These are phyloP conservation scores for Circinella minor DNA, from an alignment of 371 early-diverging fungal species.

Conservation along the genomic window DNA sequence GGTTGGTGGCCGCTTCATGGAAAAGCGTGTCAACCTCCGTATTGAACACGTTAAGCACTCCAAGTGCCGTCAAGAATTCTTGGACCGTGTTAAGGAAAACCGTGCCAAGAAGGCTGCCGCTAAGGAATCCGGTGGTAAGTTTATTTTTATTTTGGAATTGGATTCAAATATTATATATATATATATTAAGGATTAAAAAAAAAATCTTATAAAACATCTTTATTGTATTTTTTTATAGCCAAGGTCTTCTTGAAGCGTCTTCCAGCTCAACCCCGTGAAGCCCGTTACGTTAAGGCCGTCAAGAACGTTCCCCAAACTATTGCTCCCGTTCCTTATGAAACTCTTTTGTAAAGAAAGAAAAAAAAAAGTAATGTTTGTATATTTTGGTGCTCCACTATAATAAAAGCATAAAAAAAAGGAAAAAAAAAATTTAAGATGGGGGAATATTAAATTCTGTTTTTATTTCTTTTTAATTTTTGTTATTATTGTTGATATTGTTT, in stretches of 20 bases:
- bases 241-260: slow-evolving; percentile 89
- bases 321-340: slow-evolving; percentile 95
- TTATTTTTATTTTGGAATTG: neutral
- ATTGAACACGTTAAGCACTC: slow-evolving; percentile 99
- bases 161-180: neutral
- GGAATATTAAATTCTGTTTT: too few species aligned
- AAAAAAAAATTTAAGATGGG: too few species aligned
- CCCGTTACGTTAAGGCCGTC: slow-evolving; percentile 88
- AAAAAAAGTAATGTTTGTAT: neutral
- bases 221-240: slow-evolving; percentile 35
- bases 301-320: slow-evolving; percentile 93
- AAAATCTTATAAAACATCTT: neutral
- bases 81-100: slow-evolving; percentile 97
- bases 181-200: too few species aligned
- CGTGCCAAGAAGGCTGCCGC: slow-evolving; percentile 86
- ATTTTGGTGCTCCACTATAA: neutral
- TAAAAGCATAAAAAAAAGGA: slow-evolving; percentile 6
- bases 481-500: neutral
- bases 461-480: too few species aligned
- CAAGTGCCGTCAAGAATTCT: slow-evolving; percentile 99
- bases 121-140: slow-evolving; percentile 61
- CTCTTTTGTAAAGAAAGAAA: slow-evolving; percentile 61
- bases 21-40: slow-evolving; percentile 98
- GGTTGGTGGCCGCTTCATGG: slow-evolving; percentile 97
- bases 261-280: slow-evolving; percentile 91